phyloP scores from a whole-genome alignment of 2,329 filamentous ascomycete species.

The Neofusicoccum cordaticola region DNA sequence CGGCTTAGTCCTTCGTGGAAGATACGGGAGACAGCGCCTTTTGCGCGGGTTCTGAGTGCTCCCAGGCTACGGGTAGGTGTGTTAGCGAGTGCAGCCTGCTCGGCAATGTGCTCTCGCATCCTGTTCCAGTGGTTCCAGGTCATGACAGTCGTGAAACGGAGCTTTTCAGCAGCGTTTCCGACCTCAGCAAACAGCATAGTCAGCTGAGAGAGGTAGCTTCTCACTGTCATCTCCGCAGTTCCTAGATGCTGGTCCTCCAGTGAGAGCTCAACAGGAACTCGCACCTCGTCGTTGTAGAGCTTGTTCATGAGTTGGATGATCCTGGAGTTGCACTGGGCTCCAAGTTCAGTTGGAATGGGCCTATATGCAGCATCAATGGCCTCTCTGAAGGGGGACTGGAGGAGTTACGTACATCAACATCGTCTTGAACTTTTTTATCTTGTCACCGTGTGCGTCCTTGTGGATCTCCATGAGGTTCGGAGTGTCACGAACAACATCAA shows the following conservation, averaged over 20 bases:
- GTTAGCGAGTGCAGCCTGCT: not conserved
- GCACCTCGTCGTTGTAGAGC: not conserved
- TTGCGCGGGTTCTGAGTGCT: not conserved
- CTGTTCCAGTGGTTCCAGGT: not conserved
- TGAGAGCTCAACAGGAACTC: not conserved
- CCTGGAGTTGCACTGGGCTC: not conserved
- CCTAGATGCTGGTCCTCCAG: not conserved
- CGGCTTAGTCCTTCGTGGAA: not conserved
- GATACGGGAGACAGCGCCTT: not conserved
- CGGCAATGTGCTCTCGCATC: not conserved
- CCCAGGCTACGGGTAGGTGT: not conserved
- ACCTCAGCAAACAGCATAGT: not conserved
- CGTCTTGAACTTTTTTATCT: not conserved
- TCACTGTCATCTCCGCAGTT: not conserved
- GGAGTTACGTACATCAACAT: not conserved
- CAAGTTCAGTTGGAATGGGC: not conserved
- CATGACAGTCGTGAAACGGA: not conserved
- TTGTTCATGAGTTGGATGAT: not conserved
- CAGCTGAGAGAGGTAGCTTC: not conserved
- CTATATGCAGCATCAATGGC: not conserved
- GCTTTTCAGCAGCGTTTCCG: not conserved
- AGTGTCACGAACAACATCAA: not conserved
- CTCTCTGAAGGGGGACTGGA: not conserved
- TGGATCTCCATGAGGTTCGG: not conserved
- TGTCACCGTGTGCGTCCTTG: not conserved